Evolutionary conservation across 495 filamentous ascomycete genomes (phyloP), one percentile per base, ranked within the genome.

Genomic region (Hyaloscypha hepaticicola): DNA sequence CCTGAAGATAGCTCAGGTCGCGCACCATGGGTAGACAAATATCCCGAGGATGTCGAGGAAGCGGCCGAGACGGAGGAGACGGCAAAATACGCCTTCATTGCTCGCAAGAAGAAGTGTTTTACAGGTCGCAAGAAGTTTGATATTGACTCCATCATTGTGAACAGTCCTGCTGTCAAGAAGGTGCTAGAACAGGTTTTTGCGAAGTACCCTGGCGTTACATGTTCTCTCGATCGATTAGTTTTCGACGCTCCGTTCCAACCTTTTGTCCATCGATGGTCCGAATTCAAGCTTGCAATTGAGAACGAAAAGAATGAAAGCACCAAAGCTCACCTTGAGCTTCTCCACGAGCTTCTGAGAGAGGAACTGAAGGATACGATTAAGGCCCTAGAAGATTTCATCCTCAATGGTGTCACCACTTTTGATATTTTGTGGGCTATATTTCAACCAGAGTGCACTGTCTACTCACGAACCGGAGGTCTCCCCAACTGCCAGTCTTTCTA

Each of bases 371-470:
- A 91, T 49, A 85, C 76, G 14, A 92, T 93, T 72, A 89, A 90
- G 69, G 90, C 87, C 14, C 81, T 96, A 1, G 89, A 92, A 65
- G 91, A 92, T 0, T 79, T 96, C 66, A 79, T 96, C 21, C 86
- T 91, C 59, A 85, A 88, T 57, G 89, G 90, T 29, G 89, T 88
- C 58, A 96, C 96, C 72, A 96, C 92, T 14, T 97, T 91, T 64
- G 91, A 96, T 60, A 82, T 94, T 11, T 73, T 95, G 8, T 96
- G 93, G 93, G 91, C 92, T 2, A 76, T 97, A 5, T 93, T 92
- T 80, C 93, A 96, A 67, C 92, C 93, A 7, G 92, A 93, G 69
- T 89, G 90, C 16, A 84, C 94, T 33, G 88, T 88, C 2, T 93
- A 89, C 70, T 88, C 90, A 0, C 83, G 83, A 5, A 92, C 90